Evolutionary conservation across 441 rosid genomes (phyloP), one percentile per base, ranked within the genome.

Genomic region (Sinapis alba): DNA sequence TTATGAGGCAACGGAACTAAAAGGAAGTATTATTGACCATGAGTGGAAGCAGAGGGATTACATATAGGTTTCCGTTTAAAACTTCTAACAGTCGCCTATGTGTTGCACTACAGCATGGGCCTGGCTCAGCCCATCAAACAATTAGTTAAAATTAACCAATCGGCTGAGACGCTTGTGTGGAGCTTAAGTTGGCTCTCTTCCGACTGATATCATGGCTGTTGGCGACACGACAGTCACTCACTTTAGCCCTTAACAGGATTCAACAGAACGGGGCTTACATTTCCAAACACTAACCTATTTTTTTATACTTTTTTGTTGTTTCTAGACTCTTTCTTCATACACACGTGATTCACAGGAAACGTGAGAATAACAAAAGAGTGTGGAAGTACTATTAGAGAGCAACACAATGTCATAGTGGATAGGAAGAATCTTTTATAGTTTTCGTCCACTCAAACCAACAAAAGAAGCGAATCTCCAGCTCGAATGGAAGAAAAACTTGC

Each of bases 381-480:
- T 34, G 60, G 30, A 69, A 69, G 11, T 32, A 69, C 47, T 76
- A 20, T 53, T 36, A 62, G 64, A 69, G 67, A 76, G 57, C 54
- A 56, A 45, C 59, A 54, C n/a, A 26, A 76, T 12, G 67, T 56
- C 38, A 19, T 1, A 76, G 20, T 56, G 23, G 32, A 12, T 5
- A 34, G 13, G 34, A 57, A 63, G 71, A 76, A 76, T 70, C 53
- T 45, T 56, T 28, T 13, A 9, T 18, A 21, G 67, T 32, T 76
- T 76, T 7, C 24, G 56, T 76, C 75, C 76, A 64, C 75, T 76
- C 59, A 70, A 76, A 57, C 69, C 63, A 32, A 12, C 72, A 26
- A 77, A 77, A 77, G 76, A 65, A 59, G 72, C 72, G 80, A 77
- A 77, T 77, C 72, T 77, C 80, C 80, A 71, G 72, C 72, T 59